Evolutionary conservation across 768 basidiomycete genomes (phyloP).

Genomic region (Trametes cinnabarina): DNA sequence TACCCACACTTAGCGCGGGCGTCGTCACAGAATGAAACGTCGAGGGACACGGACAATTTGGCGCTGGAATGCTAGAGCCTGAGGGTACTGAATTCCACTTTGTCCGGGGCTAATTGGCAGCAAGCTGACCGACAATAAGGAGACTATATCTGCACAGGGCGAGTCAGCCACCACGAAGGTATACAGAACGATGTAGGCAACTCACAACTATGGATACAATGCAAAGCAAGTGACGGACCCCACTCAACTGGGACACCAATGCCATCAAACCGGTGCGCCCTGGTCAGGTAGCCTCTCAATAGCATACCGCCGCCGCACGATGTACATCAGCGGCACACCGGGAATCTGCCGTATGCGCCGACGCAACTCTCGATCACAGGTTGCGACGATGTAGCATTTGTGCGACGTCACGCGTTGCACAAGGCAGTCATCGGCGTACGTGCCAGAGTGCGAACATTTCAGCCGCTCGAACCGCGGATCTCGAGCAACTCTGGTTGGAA

Average conservation of each 20-base stretch:
- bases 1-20: background rate
- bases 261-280: conserved; percentile 57
- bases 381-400: conserved; percentile 96
- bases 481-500: conserved; percentile 74
- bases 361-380: conserved; percentile 93
- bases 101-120: background rate
- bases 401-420: conserved; percentile 94
- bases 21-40: conserved; percentile 14
- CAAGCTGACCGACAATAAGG: background rate
- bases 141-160: conserved; percentile 1
- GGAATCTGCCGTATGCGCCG: conserved; percentile 89
- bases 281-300: conserved; percentile 95
- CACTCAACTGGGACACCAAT: background rate
- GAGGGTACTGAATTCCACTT: background rate
- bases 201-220: conserved; percentile 14
- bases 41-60: background rate
- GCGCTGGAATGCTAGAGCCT: no score
- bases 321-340: conserved; percentile 96
- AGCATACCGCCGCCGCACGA: conserved; percentile 87
- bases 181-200: background rate
- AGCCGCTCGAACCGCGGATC: conserved; percentile 97
- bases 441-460: conserved; percentile 87
- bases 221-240: background rate
- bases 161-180: background rate
- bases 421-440: conserved; percentile 99